Percentiles rank a stretch among this genome's conserved stretches.
Evolutionary conservation across 768 basidiomycete species (phyloP).

Genomic region (Suillus subalutaceus): DNA sequence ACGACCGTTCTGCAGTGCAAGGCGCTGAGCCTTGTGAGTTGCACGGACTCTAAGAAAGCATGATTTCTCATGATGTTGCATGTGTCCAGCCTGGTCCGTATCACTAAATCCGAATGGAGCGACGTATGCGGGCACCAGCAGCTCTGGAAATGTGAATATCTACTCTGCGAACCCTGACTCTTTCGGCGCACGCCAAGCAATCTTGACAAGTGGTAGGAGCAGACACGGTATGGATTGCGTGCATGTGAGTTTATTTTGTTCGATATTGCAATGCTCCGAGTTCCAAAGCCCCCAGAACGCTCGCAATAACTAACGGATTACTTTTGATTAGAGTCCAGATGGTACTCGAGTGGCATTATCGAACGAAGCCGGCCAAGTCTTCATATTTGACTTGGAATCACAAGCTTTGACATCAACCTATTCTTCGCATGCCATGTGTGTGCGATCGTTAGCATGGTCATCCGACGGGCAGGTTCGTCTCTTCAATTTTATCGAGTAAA

Average conservation of each 20-base stretch:
- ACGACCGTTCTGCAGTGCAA: conserved; percentile 55
- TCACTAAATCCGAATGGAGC: conserved; percentile 76
- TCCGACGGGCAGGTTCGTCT: conserved; percentile 78
- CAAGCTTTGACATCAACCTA: conserved; percentile 67
- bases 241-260: conserved; percentile 52
- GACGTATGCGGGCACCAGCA: conserved; percentile 75
- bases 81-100: conserved; percentile 72
- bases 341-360: conserved; percentile 81
- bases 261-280: too few species aligned
- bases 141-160: conserved; percentile 70
- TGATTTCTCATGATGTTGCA: conserved; percentile 10
- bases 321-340: conserved; percentile 73
- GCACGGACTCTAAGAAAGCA: background rate
- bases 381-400: conserved; percentile 80
- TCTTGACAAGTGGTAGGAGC: conserved; percentile 64
- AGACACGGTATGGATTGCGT: conserved; percentile 80
- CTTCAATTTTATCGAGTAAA: background rate
- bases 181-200: conserved; percentile 65
- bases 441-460: conserved; percentile 88
- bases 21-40: conserved; percentile 69
- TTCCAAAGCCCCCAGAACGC: background rate
- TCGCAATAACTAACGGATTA: background rate
- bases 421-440: conserved; percentile 88
- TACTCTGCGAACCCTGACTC: conserved; percentile 69
- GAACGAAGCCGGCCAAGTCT: conserved; percentile 86